phyloP scores from a whole-genome alignment of 2,329 filamentous ascomycete genomes.

The Graphilbum sp. region DNA sequence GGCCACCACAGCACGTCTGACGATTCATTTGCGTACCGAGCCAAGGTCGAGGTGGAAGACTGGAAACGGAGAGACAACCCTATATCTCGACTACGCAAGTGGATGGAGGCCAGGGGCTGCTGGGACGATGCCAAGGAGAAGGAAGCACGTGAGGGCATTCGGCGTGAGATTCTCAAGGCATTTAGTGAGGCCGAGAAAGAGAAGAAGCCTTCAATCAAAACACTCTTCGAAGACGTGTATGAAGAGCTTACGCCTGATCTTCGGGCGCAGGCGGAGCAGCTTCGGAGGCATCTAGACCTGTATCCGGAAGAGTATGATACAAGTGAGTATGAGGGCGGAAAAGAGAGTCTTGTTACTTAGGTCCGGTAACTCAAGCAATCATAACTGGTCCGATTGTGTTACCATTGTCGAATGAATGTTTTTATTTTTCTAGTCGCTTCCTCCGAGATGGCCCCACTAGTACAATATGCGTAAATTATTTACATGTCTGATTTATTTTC shows the following conservation, averaged over 20 bases:
- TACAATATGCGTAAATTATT: no score
- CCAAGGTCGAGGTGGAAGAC: conserved; percentile 78
- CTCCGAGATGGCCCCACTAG: no score
- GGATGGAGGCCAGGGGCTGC: conserved; percentile 65
- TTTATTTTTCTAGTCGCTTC: no score
- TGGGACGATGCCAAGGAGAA: conserved; percentile 81
- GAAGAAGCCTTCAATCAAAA: conserved; percentile 56
- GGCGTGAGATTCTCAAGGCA: conserved; percentile 54
- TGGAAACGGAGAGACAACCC: conserved; percentile 44
- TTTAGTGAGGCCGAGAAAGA: conserved; percentile 72
- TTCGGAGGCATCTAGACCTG: conserved; percentile 61
- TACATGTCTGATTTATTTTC: no score
- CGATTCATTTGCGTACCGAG: conserved; percentile 91
- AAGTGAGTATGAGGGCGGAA: conserved; percentile 16
- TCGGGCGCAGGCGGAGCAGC: conserved; percentile 54
- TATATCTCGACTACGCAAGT: conserved; percentile 30
- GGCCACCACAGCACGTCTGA: conserved; percentile 91
- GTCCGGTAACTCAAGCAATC: no score
- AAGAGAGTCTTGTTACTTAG: conserved; percentile 16
- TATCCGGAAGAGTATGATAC: conserved; percentile 88
- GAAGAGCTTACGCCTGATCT: conserved; percentile 52
- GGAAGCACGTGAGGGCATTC: conserved; percentile 18
- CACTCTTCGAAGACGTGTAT: conserved; percentile 80
- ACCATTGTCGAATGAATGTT: no score
- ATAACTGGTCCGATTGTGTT: no score